Base-by-base conservation (phyloP, 1,139 yeast genomes). In the Tardiomyces digboiensis region DNA sequence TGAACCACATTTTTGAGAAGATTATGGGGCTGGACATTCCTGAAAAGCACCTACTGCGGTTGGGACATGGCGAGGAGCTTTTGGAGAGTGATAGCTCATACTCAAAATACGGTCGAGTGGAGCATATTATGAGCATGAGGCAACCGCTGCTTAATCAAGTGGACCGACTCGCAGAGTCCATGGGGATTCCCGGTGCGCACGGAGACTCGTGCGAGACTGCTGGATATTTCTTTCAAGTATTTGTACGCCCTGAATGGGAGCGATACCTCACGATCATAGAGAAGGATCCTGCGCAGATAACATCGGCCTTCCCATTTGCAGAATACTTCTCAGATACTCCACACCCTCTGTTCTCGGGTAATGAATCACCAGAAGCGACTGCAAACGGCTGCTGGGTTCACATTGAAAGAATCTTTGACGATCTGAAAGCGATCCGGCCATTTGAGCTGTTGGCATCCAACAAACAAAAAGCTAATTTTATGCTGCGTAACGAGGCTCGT, bases 141-240 rank as follows among this genome's bases (percentile, higher is more conserved):
- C 21, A 33, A 1, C 36, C 43, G 2, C 47, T 64, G 1, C 56
- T 73, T 14, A 38, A 39, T 1, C 43, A 59, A 41, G 72, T 71
- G 12, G 64, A 60, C 19, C 43, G 46, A 1, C 47, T 73, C 12
- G 70, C 77, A 0, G 44, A 48, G 2, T 36, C 49, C 2, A 44
- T 74, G 39, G 65, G 59, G 0, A 52, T 68, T n/a, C 62, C 60
- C 1, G 75, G 74, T 1, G 71, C 67, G 0, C 68, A 66, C 52
- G 74, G 69, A 2, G 67, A 68, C 37, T 65, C 70, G 12, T 61
- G 70, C 22, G 68, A 65, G 14, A 64, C 74, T n/a, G 76, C 78
- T 0, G 49, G 52, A 18, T 54, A 56, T 38, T 67, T 75, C 42
- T 70, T 56, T 51, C 47, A 55, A 12, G 50, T 52, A 1, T 61